These are phyloP conservation scores for Aristolochia contorta DNA, from an alignment of 164 flowering plant species.

Conservation along the genomic window DNA sequence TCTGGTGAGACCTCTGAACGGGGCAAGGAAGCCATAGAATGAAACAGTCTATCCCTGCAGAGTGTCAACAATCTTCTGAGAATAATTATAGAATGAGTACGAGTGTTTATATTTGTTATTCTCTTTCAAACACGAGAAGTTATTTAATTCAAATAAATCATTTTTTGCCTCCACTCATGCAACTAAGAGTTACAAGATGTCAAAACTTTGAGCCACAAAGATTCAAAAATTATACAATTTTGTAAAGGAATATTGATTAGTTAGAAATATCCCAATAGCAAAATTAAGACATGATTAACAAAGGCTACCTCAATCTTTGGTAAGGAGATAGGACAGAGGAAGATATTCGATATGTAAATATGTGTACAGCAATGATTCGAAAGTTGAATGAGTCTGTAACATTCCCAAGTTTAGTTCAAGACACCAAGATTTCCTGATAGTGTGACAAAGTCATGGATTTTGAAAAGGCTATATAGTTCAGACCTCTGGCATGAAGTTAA, in stretches of 20 bases:
- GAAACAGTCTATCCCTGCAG: slow-evolving; percentile 1
- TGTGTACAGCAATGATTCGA: no score
- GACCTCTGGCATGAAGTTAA: not conserved
- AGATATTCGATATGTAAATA: no score
- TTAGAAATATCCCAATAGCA: not conserved
- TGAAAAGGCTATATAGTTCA: not conserved
- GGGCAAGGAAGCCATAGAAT: slow-evolving; percentile 10
- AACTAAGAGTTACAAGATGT: no score
- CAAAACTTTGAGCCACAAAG: no score
- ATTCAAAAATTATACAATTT: not conserved
- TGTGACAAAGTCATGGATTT: not conserved
- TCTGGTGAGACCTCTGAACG: slow-evolving; percentile 10
- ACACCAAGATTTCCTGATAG: not conserved
- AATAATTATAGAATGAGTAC: not conserved
- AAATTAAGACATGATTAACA: not conserved
- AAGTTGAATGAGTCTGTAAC: not conserved
- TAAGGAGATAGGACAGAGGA: not conserved
- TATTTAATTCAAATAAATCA: not conserved
- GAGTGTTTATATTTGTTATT: no score
- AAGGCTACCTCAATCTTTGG: not conserved
- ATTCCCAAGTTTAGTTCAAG: not conserved
- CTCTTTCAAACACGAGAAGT: not conserved
- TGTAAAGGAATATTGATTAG: not conserved
- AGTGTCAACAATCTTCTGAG: not conserved
- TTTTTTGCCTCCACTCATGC: no score